phyloP scores from a whole-genome alignment of 208 protist genomes.

The Trypanosoma mega region DNA sequence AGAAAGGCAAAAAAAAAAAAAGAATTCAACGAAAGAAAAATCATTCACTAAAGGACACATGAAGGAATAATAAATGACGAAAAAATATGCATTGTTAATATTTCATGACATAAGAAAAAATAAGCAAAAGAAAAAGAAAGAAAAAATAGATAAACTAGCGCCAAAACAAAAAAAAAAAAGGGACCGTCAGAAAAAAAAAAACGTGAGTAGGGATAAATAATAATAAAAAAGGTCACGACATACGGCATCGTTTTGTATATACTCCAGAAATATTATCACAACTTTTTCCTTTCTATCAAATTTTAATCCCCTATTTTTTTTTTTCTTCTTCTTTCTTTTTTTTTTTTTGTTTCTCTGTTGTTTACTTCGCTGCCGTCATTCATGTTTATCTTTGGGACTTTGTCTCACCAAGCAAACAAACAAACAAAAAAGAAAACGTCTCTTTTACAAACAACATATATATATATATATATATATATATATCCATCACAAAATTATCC shows the following conservation, averaged over 20 bases:
- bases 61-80: too few relatives aligned
- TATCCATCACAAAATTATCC: slow-evolving; percentile 5
- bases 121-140: neutral
- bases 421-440: slow-evolving; percentile 12
- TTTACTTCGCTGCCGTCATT: too few relatives aligned
- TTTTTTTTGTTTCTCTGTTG: too few relatives aligned
- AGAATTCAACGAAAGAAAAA: too few relatives aligned
- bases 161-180: slow-evolving; percentile 10
- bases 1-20: slow-evolving; percentile 12
- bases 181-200: slow-evolving; percentile 10
- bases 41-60: too few relatives aligned
- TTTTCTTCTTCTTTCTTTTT: too few relatives aligned
- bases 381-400: too few relatives aligned
- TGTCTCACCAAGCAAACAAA: too few relatives aligned
- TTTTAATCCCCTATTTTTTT: too few relatives aligned
- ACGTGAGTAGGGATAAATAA: neutral
- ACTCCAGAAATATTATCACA: too few relatives aligned
- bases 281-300: too few relatives aligned
- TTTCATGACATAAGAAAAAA: neutral
- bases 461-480: slow-evolving; percentile 8
- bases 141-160: neutral
- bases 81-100: slow-evolving; percentile 8
- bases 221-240: neutral
- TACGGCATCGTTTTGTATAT: too few relatives aligned
- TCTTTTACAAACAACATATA: slow-evolving; percentile 9